Conservation (phyloP, 2,329 filamentous ascomycete species). For the Alternaria alternata region DNA sequence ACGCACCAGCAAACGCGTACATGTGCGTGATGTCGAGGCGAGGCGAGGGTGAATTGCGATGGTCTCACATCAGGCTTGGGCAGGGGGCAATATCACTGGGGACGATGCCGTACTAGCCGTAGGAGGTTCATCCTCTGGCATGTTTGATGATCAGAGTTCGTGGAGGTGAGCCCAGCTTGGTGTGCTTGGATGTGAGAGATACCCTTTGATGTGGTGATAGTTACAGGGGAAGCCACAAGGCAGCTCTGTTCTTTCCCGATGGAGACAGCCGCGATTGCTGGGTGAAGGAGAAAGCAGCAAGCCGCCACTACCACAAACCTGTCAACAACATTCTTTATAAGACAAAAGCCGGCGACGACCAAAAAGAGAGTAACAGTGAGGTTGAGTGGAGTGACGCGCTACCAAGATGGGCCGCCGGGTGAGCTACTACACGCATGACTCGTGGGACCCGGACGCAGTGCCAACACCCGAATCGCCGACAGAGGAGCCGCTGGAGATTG, state of each 20-base stretch:
- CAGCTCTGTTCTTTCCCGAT: not conserved
- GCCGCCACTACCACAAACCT: not conserved
- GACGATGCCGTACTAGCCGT: not conserved
- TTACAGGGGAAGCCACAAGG: not conserved
- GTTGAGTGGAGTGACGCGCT: constrained; percentile 13
- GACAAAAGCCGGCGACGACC: not conserved
- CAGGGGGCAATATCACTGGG: not conserved
- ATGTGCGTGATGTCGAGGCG: not conserved
- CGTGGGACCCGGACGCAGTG: constrained; percentile 18
- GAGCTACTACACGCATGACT: constrained; percentile 27
- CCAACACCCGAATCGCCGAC: constrained; percentile 27
- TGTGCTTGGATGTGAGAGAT: not conserved
- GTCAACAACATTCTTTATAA: not conserved
- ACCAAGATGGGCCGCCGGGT: constrained; percentile 19
- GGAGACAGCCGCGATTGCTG: constrained; percentile 4
- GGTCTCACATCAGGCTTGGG: not conserved
- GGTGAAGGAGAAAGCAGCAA: not conserved
- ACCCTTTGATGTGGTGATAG: not conserved
- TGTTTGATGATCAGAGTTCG: not conserved
- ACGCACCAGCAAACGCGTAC: not conserved
- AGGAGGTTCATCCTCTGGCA: not conserved
- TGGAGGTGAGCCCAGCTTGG: not conserved
- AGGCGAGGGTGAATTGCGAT: constrained; percentile 7
- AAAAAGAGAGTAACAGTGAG: constrained; percentile 12
- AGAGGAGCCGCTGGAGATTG: constrained; percentile 21